These are phyloP conservation scores for Selenicereus undatus DNA, from an alignment of 148 eudicot genomes.

Conservation along the genomic window DNA sequence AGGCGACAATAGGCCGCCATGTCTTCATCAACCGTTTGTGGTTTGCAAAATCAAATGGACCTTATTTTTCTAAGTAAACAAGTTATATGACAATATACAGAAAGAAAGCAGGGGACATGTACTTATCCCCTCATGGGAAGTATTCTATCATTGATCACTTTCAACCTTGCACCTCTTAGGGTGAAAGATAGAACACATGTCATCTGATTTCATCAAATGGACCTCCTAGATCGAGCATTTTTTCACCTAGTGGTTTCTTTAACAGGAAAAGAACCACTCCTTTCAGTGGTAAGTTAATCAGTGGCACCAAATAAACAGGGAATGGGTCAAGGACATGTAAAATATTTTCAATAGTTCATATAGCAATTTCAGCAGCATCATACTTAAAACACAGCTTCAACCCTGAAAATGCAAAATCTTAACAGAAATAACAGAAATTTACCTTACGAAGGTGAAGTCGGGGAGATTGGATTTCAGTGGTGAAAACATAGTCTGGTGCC, in stretches of 20 bases:
- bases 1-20: background rate
- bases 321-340: background rate
- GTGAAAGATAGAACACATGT: background rate
- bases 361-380: background rate
- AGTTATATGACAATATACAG: background rate
- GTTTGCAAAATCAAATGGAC: background rate
- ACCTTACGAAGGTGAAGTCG: slow-evolving; percentile 92
- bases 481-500: slow-evolving; percentile 94
- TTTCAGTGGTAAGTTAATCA: background rate
- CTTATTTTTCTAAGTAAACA: background rate
- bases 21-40: background rate
- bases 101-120: background rate
- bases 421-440: slow-evolving; percentile 9
- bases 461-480: slow-evolving; percentile 85
- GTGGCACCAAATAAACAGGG: background rate
- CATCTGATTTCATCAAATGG: background rate
- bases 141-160: background rate
- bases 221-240: background rate
- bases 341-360: background rate
- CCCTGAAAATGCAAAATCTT: background rate
- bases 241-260: background rate
- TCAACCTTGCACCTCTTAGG: background rate
- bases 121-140: background rate
- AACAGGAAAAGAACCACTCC: background rate
- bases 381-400: slow-evolving; percentile 3